phyloP scores from a whole-genome alignment of 805 yeast species.

The Pichia sporocuriosa region DNA sequence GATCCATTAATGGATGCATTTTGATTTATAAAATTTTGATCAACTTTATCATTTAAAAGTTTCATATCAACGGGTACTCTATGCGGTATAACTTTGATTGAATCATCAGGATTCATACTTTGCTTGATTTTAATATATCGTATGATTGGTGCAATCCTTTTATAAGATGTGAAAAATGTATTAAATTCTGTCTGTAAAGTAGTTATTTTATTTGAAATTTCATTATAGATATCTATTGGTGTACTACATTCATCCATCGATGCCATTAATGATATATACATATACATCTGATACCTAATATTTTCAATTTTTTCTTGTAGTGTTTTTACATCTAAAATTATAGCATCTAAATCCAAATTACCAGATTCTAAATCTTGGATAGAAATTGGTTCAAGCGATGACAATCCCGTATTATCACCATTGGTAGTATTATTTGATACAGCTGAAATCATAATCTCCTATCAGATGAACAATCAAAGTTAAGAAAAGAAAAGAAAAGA shows the following conservation, averaged over 20 bases:
- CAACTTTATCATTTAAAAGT: neutral
- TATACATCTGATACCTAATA: constrained; percentile 36
- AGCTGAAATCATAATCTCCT: too few species aligned
- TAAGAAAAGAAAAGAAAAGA: too few species aligned
- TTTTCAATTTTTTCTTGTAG: constrained; percentile 26
- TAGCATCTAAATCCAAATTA: constrained; percentile 28
- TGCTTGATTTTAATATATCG: constrained; percentile 43
- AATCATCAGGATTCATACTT: constrained; percentile 44
- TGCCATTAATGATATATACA: constrained; percentile 30
- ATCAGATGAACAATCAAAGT: too few species aligned
- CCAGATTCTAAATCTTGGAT: constrained; percentile 38
- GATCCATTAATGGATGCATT: too few species aligned
- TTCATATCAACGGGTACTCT: constrained; percentile 18
- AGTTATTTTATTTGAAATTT: constrained; percentile 31
- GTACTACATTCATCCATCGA: constrained; percentile 39
- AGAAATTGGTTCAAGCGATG: constrained; percentile 17
- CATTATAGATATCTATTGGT: constrained; percentile 36
- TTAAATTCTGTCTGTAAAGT: constrained; percentile 33
- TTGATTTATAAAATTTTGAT: neutral
- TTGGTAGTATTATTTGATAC: constrained; percentile 4
- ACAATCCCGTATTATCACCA: neutral
- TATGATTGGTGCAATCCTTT: constrained; percentile 42
- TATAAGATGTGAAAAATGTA: constrained; percentile 38
- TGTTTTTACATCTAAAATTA: constrained; percentile 32
- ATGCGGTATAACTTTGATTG: constrained; percentile 25